phyloP scores from a whole-genome alignment of 805 yeast species.

The Wickerhamiella bombiphila region DNA sequence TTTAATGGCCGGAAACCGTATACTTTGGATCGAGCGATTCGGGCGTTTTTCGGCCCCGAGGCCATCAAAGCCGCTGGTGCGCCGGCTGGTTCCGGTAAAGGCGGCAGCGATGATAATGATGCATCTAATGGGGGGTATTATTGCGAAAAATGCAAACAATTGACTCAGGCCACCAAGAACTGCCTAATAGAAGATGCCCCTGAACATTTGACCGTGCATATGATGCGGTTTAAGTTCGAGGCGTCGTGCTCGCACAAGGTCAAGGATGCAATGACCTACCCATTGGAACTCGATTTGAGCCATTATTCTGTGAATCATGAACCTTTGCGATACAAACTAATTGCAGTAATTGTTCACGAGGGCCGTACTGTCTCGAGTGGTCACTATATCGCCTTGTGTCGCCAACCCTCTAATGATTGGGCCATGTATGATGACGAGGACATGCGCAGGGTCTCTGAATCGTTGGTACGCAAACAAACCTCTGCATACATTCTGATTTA shows the following conservation, averaged over 20 bases:
- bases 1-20: conserved; percentile 33
- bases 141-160: conserved; percentile 72
- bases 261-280: conserved; percentile 73
- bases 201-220: conserved; percentile 71
- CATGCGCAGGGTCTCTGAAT: conserved; percentile 56
- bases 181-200: conserved; percentile 70
- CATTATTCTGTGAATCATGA: conserved; percentile 29
- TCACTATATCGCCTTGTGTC: conserved; percentile 81
- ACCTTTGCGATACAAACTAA: conserved; percentile 52
- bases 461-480: conserved; percentile 64
- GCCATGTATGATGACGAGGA: conserved; percentile 89
- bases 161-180: conserved; percentile 64
- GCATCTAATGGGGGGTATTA: too few species aligned
- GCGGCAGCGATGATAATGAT: conserved; percentile 26
- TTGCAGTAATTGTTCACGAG: conserved; percentile 81
- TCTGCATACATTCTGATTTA: conserved; percentile 84
- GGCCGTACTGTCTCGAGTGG: conserved; percentile 89
- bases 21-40: conserved; percentile 59
- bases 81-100: conserved; percentile 6
- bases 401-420: conserved; percentile 89
- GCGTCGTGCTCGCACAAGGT: conserved; percentile 53
- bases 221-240: conserved; percentile 76
- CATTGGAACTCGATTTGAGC: conserved; percentile 59
- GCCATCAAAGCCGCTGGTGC: conserved; percentile 43
- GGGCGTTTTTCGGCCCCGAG: conserved; percentile 75